phyloP scores from a whole-genome alignment of 352 stramenopile species.

The Phytophthora pistaciae region DNA sequence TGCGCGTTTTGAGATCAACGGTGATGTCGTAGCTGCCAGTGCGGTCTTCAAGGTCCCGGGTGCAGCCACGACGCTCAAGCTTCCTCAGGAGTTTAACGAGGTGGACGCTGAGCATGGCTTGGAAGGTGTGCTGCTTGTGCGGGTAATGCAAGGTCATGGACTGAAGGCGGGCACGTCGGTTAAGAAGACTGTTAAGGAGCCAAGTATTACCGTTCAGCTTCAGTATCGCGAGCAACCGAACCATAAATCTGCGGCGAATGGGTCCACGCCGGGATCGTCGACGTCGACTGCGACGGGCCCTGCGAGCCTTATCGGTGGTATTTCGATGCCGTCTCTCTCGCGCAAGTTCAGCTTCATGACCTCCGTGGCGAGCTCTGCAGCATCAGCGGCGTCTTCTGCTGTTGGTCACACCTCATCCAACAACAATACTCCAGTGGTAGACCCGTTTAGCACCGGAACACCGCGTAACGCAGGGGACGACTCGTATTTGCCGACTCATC shows the following conservation, averaged over 20 bases:
- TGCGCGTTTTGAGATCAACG: conserved; percentile 90
- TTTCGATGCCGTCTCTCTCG: conserved; percentile 79
- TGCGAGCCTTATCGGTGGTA: conserved; percentile 47
- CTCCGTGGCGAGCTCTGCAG: conserved; percentile 44
- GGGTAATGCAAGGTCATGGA: conserved; percentile 85
- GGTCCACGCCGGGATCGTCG: conserved; percentile 26
- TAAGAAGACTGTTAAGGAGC: conserved; percentile 77
- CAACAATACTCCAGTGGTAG: conserved; percentile 22
- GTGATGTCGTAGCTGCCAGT: conserved; percentile 86
- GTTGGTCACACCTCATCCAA: conserved; percentile 27
- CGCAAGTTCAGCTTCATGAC: conserved; percentile 83
- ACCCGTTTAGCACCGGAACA: conserved; percentile 67
- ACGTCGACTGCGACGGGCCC: conserved; percentile 31
- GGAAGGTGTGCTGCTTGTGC: conserved; percentile 73
- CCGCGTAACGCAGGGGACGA: conserved; percentile 65
- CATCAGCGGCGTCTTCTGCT: conserved; percentile 44
- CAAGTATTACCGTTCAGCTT: conserved; percentile 64
- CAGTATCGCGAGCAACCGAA: conserved; percentile 69
- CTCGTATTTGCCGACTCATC: conserved; percentile 73
- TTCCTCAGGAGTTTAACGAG: conserved; percentile 91
- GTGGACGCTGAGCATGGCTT: conserved; percentile 84
- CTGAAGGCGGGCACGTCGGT: conserved; percentile 74
- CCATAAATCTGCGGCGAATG: conserved; percentile 43
- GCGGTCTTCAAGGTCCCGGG: conserved; percentile 89
- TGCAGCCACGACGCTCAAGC: conserved; percentile 84